Base-by-base conservation (phyloP, 371 early-diverging fungal species). In the Conidiobolus incongruus region DNA sequence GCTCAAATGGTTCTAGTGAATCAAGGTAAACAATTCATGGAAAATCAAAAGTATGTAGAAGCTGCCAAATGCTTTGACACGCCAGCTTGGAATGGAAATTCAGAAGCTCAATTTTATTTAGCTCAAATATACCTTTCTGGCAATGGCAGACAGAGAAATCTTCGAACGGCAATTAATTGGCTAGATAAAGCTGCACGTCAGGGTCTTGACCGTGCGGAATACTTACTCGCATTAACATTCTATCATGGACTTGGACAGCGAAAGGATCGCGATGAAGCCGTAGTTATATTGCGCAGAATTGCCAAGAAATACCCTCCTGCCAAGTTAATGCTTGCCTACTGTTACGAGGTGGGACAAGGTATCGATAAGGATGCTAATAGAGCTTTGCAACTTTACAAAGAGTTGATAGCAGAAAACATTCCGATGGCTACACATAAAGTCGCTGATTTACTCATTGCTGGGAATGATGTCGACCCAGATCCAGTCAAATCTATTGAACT, bases 321-420 rank as follows among this genome's bases (percentile, higher is more conserved):
- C 19, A 76, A 75, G 54, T 75, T 77, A 59, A 60, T 65, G 17
- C 56, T 87, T 2, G 83, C 80, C 22, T 74, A 73, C 52, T 72
- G 75, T 46, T 75, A 77, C 53, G 81, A 80, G 51, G 72, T 74
- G 44, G 87, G 87, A 20, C 64, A 65, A 23, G 85, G 85, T 8
- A 63, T 77, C 11, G 57, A 53, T 21, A 43, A 61, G 39, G 58
- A 82, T 48, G 58, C 63, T 29, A 40, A 47, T 7, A 41, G 58
- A 38, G 83, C 85, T 0, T 70, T 71, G 4, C 36, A 53, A 8
- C 75, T 77, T 72, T 87, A 83, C 59, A 49, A 57, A 15, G 60
- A 61, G 35, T 65, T 75, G n/a, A 79, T 80, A 1, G 56, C 61
- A 28, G 61, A 65, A 46, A 76, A 67, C 6, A 63, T 72, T 35